phyloP scores from a whole-genome alignment of 164 flowering plant species.

The Vitis vinifera region DNA sequence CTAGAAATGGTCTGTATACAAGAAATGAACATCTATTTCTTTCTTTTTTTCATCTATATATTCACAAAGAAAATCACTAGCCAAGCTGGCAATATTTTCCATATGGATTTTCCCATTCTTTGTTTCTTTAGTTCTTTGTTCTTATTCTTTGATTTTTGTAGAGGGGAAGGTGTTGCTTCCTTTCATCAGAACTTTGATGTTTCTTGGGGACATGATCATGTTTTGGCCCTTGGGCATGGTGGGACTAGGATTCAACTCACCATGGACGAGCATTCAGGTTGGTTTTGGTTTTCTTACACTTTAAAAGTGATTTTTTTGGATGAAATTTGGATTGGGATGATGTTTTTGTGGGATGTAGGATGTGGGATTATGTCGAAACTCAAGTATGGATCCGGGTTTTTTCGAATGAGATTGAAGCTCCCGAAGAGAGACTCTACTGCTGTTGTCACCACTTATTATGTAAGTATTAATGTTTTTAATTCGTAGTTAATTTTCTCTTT shows the following conservation, averaged over 20 bases:
- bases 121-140: too few relatives aligned
- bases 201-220: constrained; percentile 42
- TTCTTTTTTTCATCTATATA: too few relatives aligned
- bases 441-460: constrained; percentile 63
- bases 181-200: constrained; percentile 40
- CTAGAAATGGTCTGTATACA: too few relatives aligned
- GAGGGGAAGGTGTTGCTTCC: too few relatives aligned
- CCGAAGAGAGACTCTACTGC: constrained; percentile 48
- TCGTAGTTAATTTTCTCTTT: too few relatives aligned
- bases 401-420: constrained; percentile 49
- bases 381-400: constrained; percentile 49
- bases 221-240: constrained; percentile 10
- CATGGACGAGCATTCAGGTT: constrained; percentile 44
- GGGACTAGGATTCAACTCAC: constrained; percentile 45
- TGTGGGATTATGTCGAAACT: constrained; percentile 55
- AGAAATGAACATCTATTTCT: too few relatives aligned
- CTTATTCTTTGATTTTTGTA: too few relatives aligned
- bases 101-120: too few relatives aligned
- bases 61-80: too few relatives aligned
- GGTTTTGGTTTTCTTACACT: neutral
- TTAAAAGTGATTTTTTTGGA: too few relatives aligned
- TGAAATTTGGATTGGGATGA: too few relatives aligned
- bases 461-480: constrained; percentile 8
- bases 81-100: too few relatives aligned
- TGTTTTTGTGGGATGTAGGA: constrained; percentile 26